Conservation (phyloP, 1,284 basidiomycete species). For the Ganoderma leucocontextum region DNA sequence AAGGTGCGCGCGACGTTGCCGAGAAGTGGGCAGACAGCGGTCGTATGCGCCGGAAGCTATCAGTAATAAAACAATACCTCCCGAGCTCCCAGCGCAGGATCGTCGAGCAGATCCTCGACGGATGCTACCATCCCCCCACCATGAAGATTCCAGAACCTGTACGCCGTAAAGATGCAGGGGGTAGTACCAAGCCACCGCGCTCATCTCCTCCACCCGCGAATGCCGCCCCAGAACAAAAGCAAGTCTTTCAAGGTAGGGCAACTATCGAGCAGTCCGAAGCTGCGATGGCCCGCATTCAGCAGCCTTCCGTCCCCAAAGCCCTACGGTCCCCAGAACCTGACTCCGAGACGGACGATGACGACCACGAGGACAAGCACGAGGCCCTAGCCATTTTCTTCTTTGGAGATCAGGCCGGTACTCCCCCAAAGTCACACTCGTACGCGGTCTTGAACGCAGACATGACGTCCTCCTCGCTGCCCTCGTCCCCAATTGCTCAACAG, state of each 20-base stretch:
- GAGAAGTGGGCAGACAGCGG: slow-evolving; percentile 62
- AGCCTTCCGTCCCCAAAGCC: slow-evolving; percentile 20
- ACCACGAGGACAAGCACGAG: slow-evolving; percentile 29
- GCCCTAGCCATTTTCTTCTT: slow-evolving; percentile 36
- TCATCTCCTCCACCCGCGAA: neutral
- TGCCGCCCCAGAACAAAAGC: neutral
- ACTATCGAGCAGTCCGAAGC: slow-evolving; percentile 32
- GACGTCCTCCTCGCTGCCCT: slow-evolving; percentile 22
- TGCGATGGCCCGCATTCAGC: slow-evolving; percentile 33
- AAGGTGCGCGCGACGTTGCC: slow-evolving; percentile 54
- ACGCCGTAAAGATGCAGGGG: neutral
- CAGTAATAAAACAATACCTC: slow-evolving; percentile 55
- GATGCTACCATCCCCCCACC: slow-evolving; percentile 8
- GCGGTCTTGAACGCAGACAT: slow-evolving; percentile 8
- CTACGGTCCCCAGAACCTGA: slow-evolving; percentile 36
- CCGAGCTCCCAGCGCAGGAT: slow-evolving; percentile 38
- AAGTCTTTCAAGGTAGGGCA: slow-evolving; percentile 33
- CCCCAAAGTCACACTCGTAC: slow-evolving; percentile 7
- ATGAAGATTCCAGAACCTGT: neutral
- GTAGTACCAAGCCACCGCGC: neutral
- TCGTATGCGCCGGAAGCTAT: slow-evolving; percentile 51
- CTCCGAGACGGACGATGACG: slow-evolving; percentile 37
- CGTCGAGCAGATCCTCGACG: slow-evolving; percentile 38
- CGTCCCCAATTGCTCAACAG: slow-evolving; percentile 3
- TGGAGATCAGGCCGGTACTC: slow-evolving; percentile 27